Percentiles rank a stretch among this genome's conserved stretches.
These are phyloP conservation scores for Dittrichia graveolens DNA, from an alignment of 129 eudicot genomes.

Conservation along the genomic window DNA sequence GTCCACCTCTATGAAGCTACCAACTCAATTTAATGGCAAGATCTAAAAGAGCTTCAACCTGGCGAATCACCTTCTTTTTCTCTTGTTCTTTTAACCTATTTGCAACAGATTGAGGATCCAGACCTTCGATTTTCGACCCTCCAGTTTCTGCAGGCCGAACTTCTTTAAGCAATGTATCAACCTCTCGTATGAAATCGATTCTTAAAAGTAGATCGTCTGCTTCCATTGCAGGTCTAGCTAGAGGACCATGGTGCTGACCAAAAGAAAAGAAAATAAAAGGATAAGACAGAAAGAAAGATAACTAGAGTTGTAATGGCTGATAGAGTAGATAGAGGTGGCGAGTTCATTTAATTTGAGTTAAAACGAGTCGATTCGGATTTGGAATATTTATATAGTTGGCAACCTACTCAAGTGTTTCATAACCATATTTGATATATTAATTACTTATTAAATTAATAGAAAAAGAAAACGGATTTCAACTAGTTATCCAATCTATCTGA, in stretches of 20 bases:
- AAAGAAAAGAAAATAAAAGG: not conserved
- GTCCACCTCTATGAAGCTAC: constrained; percentile 39
- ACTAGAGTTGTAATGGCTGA: too few relatives aligned
- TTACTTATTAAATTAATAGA: too few relatives aligned
- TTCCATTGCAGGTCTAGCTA: constrained; percentile 61
- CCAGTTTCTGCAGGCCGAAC: constrained; percentile 51
- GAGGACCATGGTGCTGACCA: constrained; percentile 82
- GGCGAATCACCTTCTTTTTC: constrained; percentile 69
- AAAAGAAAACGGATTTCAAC: too few relatives aligned
- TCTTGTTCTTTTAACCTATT: constrained; percentile 80
- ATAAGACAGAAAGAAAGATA: too few relatives aligned
- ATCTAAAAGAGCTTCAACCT: constrained; percentile 75
- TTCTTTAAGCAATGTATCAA: constrained; percentile 72
- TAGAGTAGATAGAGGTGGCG: too few relatives aligned
- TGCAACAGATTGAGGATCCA: constrained; percentile 90
- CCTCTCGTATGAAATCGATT: constrained; percentile 87
- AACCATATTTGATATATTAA: too few relatives aligned
- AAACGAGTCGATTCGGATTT: not conserved
- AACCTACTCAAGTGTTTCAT: not conserved
- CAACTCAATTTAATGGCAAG: constrained; percentile 76
- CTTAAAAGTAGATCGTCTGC: constrained; percentile 79
- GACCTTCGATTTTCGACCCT: constrained; percentile 38
- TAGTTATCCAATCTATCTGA: too few relatives aligned
- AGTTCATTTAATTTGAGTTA: not conserved
- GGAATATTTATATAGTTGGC: not conserved